Conservation (phyloP, 2,329 filamentous ascomycete species). For the Sphaerulina musiva region DNA sequence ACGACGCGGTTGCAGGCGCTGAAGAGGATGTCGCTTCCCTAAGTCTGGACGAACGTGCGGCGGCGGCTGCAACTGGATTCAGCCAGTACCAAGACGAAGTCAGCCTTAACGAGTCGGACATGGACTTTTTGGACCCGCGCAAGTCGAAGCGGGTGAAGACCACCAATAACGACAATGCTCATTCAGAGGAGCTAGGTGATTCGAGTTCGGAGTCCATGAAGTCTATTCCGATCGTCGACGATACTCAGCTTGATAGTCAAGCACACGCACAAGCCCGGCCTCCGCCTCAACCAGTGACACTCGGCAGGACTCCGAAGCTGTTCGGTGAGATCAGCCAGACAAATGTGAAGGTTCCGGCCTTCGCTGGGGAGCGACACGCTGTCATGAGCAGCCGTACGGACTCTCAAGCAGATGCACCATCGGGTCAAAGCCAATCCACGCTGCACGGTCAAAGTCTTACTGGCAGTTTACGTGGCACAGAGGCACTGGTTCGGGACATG, state of each 20-base stretch:
- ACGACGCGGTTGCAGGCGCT: slow-evolving; percentile 46
- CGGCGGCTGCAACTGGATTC: slow-evolving; percentile 7
- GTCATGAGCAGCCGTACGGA: neutral
- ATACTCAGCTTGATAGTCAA: slow-evolving; percentile 7
- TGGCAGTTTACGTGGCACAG: slow-evolving; percentile 42
- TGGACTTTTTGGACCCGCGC: slow-evolving; percentile 35
- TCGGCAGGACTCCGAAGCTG: slow-evolving; percentile 36
- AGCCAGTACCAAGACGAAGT: slow-evolving; percentile 26
- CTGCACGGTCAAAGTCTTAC: slow-evolving; percentile 3
- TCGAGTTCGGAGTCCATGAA: slow-evolving; percentile 37
- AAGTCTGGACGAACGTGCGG: slow-evolving; percentile 48
- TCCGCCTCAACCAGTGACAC: slow-evolving; percentile 12
- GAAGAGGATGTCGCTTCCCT: slow-evolving; percentile 55
- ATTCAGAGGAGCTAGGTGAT: slow-evolving; percentile 27
- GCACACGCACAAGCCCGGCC: slow-evolving; percentile 4
- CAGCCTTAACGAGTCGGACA: slow-evolving; percentile 34
- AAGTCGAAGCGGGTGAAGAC: slow-evolving; percentile 43
- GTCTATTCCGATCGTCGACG: slow-evolving; percentile 28
- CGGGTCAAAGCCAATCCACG: neutral
- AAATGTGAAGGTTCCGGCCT: slow-evolving; percentile 47
- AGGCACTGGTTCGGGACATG: slow-evolving; percentile 44
- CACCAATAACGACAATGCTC: slow-evolving; percentile 33
- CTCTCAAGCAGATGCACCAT: neutral
- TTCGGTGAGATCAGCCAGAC: slow-evolving; percentile 58
- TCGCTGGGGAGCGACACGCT: slow-evolving; percentile 2